Conservation (phyloP, 1,139 yeast species). For the Tardiomyces digboiensis region DNA sequence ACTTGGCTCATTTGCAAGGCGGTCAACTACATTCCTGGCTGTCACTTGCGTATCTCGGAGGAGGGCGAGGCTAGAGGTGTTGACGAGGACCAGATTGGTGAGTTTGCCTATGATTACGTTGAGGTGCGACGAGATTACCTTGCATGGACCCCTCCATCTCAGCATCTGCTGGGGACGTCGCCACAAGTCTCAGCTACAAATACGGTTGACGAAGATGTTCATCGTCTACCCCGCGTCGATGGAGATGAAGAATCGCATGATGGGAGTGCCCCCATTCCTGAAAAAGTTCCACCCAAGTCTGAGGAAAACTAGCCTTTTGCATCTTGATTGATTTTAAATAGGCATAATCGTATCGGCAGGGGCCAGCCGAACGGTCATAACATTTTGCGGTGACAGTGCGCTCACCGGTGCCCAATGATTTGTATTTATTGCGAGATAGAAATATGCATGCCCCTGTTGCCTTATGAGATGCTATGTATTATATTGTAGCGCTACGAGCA, state of each 20-base stretch:
- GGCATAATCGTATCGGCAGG: no score
- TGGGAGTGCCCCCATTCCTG: not conserved
- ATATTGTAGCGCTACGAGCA: no score
- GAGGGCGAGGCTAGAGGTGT: constrained; percentile 83
- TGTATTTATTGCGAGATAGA: no score
- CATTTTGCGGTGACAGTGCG: no score
- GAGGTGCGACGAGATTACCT: constrained; percentile 92
- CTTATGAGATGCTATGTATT: no score
- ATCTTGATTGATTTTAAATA: no score
- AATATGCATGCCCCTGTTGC: no score
- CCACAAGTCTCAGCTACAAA: not conserved
- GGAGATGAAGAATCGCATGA: not conserved
- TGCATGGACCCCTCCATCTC: constrained; percentile 42
- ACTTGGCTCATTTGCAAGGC: constrained; percentile 62
- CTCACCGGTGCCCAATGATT: no score
- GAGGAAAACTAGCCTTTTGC: no score
- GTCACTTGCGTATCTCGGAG: constrained; percentile 70
- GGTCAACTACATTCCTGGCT: constrained; percentile 73
- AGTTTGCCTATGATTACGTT: constrained; percentile 95
- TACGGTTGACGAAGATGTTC: not conserved
- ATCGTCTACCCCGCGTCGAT: not conserved
- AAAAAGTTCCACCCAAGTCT: no score
- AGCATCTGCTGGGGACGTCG: constrained; percentile 3
- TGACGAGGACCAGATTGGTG: constrained; percentile 97
- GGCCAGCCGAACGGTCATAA: no score